Base-by-base conservation (phyloP, 2,329 filamentous ascomycete species). In the Cladosporium velox region DNA sequence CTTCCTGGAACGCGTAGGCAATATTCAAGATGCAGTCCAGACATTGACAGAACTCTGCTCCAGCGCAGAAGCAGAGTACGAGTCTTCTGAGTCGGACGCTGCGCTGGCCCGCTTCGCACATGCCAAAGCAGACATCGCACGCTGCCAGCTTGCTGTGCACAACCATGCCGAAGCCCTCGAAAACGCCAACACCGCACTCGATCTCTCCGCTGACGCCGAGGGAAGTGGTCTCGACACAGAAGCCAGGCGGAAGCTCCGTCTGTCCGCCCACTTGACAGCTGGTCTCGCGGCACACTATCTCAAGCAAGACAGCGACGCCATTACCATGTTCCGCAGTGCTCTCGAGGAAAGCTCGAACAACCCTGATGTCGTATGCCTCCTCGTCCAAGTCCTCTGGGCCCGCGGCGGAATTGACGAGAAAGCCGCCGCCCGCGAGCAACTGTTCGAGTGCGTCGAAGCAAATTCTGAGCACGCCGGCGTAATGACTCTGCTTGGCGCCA, bases 351-450 rank as follows among this genome's bases (percentile, higher is more conserved):
- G 91, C 0, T 81, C 86, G 34, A 86, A 86, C 44, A 88, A 92
- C 68, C 90, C 93, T 0, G 93, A 97, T 74, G 90, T 94, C 1
- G 89, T 93, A 0, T 97, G 93, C 73, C 83, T 97, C 14, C 83
- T 98, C 14, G 91, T 93, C 0, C 92, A 98, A 78, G 91, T 98
- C 0, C 84, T 98, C 0, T 99, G 95, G 94, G 93, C 93, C 0
- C 92, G 92, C 70, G 93, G 91, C 10, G 88, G 88, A 0, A 87
- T 90, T 7, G 84, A 88, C 0, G 91, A 93, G 65, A 87, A 90
- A 57, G 87, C 89, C 59, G 88, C 91, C 68, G 93, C 94, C 18
- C 86, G 92, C 3, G 88, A 91, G 62, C 87, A 91, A 69, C 84
- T 99, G 0, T 94, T 97, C 73, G 88, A 89, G 15, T 89, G 91